Evolutionary conservation across 345 rosid species (phyloP).

Genomic region (Populus davidiana): DNA sequence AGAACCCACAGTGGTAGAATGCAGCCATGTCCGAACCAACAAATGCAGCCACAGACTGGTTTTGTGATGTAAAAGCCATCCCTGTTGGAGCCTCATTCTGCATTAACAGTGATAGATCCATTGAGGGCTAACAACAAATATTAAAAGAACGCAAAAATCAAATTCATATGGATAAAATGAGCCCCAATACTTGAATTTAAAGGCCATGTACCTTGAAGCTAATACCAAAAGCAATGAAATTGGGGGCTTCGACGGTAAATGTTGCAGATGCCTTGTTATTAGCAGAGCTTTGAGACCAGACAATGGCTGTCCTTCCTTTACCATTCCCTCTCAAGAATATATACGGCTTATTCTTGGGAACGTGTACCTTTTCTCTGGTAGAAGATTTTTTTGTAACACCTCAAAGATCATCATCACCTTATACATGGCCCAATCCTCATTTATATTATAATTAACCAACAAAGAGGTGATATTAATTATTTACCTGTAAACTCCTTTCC

Average conservation of each 20-base stretch:
- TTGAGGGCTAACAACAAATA: no score
- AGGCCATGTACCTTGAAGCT: constrained; percentile 57
- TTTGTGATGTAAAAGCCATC: constrained; percentile 84
- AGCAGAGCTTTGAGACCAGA: constrained; percentile 51
- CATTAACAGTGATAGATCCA: not conserved
- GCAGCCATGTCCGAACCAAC: constrained; percentile 79
- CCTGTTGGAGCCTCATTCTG: constrained; percentile 93
- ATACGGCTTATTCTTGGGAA: constrained; percentile 65
- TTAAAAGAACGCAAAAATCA: not conserved
- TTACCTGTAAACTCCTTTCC: constrained; percentile 83
- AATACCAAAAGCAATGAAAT: constrained; percentile 75
- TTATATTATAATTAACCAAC: not conserved
- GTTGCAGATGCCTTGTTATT: constrained; percentile 77
- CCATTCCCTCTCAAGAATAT: constrained; percentile 97
- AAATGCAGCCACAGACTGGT: constrained; percentile 87
- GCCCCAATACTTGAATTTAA: not conserved
- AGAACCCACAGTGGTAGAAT: constrained; percentile 86
- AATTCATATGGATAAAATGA: not conserved
- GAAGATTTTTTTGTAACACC: not conserved
- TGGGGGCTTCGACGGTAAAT: constrained; percentile 55
- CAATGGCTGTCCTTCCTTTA: constrained; percentile 62
- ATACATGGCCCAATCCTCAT: no score
- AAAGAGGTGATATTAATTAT: not conserved
- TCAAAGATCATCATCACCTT: not conserved
- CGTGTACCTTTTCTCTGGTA: constrained; percentile 67